Percentiles rank a stretch among this genome's conserved stretches.
phyloP scores from a whole-genome alignment of 306 rosid species.

The Fragaria nilgerrensis region DNA sequence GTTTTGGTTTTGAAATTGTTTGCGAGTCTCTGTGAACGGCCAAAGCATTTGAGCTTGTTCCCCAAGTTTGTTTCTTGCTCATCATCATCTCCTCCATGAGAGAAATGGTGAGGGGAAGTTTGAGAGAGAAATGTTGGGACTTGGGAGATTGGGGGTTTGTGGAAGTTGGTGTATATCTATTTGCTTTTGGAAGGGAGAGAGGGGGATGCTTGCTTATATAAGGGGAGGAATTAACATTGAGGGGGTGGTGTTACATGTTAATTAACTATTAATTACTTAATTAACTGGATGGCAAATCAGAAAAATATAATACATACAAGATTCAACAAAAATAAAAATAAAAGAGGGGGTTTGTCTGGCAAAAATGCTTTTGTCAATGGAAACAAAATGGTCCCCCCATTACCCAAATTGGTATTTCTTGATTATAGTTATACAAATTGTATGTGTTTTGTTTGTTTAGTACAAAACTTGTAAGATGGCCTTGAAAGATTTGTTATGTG shows the following conservation, averaged over 20 bases:
- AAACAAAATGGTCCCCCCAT: conserved; percentile 38
- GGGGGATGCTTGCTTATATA: conserved; percentile 16
- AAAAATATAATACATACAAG: background rate
- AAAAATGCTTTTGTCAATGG: conserved; percentile 29
- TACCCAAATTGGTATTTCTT: conserved; percentile 20
- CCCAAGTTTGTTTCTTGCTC: conserved; percentile 29
- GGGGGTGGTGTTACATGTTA: background rate
- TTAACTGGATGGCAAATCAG: conserved; percentile 10
- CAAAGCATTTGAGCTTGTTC: conserved; percentile 24
- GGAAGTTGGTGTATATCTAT: conserved; percentile 19
- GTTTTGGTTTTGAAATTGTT: conserved; percentile 57
- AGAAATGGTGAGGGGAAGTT: background rate
- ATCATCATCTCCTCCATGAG: conserved; percentile 42
- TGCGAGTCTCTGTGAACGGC: conserved; percentile 58
- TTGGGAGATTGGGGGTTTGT: background rate
- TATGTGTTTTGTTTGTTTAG: background rate
- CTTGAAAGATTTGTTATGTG: background rate
- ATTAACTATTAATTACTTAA: background rate
- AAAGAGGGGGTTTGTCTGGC: conserved; percentile 28
- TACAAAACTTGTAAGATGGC: background rate
- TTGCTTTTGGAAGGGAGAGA: conserved; percentile 1
- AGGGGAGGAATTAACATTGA: conserved; percentile 4
- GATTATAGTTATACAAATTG: conserved; percentile 1
- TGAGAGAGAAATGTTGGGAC: conserved; percentile 3
- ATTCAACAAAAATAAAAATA: background rate